Conservation (phyloP, 208 protist species). For the Wallacemonas rigidus region DNA sequence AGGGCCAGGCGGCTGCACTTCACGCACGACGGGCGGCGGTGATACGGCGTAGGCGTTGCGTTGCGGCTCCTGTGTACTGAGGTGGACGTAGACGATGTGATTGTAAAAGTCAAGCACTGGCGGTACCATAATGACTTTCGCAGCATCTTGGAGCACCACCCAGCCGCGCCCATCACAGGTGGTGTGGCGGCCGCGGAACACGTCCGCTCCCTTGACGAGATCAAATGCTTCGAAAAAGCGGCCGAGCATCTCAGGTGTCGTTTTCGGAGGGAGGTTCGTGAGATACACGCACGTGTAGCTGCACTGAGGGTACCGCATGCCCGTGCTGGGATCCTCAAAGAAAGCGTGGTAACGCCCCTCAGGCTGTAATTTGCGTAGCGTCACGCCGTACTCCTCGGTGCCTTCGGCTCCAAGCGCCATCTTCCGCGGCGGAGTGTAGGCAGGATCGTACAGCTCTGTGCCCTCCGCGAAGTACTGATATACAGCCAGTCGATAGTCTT, state of each 20-base stretch:
- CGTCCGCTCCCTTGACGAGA: constrained; percentile 67
- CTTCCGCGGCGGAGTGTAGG: constrained; percentile 48
- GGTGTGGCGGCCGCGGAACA: constrained; percentile 42
- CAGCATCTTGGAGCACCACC: constrained; percentile 66
- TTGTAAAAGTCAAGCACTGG: constrained; percentile 70
- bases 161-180: constrained; percentile 72
- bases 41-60: constrained; percentile 28
- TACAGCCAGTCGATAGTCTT: constrained; percentile 70
- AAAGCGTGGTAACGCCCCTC: constrained; percentile 71
- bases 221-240: constrained; percentile 77
- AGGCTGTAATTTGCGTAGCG: constrained; percentile 63
- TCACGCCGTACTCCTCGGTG: constrained; percentile 57
- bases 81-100: constrained; percentile 60
- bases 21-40: constrained; percentile 14
- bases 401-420: constrained; percentile 52
- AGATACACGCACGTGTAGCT: constrained; percentile 71
- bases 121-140: constrained; percentile 54
- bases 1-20: neutral
- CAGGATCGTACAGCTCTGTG: constrained; percentile 68
- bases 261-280: constrained; percentile 59
- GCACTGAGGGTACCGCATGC: constrained; percentile 30
- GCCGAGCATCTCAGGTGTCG: constrained; percentile 74
- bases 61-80: constrained; percentile 58
- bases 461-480: constrained; percentile 64
- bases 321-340: constrained; percentile 43